Evolutionary conservation across 1,284 basidiomycete species (phyloP).

Genomic region (Fomitopsis pinicola): DNA sequence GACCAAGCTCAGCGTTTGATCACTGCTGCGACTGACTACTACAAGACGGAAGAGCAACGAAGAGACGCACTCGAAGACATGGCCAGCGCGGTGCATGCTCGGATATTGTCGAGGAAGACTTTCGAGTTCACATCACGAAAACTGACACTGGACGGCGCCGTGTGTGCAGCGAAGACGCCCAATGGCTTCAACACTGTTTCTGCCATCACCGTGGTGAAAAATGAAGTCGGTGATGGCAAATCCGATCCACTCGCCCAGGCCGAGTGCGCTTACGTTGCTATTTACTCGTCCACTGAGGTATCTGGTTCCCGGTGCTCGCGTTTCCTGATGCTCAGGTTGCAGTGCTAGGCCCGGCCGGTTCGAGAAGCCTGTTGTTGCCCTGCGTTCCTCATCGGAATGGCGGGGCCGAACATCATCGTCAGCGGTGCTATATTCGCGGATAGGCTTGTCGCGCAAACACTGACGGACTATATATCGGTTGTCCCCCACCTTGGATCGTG

Average conservation of each 20-base stretch:
- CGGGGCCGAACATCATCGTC: slow-evolving; percentile 10
- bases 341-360: slow-evolving; percentile 1
- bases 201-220: slow-evolving; percentile 8
- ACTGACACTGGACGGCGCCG: background rate
- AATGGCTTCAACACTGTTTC: background rate
- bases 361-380: slow-evolving; percentile 11
- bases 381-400: slow-evolving; percentile 5
- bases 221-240: slow-evolving; percentile 10
- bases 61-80: background rate
- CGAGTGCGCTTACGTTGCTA: slow-evolving; percentile 7
- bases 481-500: background rate
- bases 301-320: background rate
- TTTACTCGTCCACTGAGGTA: background rate
- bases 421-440: slow-evolving; percentile 13
- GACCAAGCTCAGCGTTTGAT: background rate
- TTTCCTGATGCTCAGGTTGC: background rate
- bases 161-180: background rate
- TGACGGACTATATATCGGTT: slow-evolving; percentile 7
- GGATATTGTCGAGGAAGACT: background rate
- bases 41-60: background rate
- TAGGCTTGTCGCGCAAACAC: slow-evolving; percentile 4
- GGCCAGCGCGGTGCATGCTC: background rate
- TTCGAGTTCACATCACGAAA: background rate
- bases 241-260: slow-evolving; percentile 11
- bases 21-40: no score